Evolutionary conservation across 2,329 filamentous ascomycete species (phyloP), one percentile per base, ranked within the genome.

Genomic region (Westerdykella sp.): DNA sequence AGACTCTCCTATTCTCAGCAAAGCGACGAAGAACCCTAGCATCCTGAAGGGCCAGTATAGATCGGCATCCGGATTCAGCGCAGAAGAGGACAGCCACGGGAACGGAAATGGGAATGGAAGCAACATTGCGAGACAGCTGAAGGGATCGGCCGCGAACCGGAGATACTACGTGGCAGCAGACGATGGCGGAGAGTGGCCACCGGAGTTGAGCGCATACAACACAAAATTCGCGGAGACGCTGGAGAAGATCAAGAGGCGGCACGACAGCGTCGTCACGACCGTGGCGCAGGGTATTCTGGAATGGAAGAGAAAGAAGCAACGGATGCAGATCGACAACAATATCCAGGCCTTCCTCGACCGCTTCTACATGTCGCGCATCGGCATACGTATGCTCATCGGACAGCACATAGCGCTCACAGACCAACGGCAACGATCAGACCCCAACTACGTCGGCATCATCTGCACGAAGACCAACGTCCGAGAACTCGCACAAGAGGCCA

Each of bases 351-450:
- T 98, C 74, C 81, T 98, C 53, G 93, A 98, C 71, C 87, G 93
- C 46, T 98, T 98, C 71, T 98, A 98, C 76, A 98, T 98, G 93
- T 96, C 90, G 36, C 87, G 93, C 50, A 98, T 98, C 62, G 93
- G 93, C 53, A 98, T 98, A 56, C 87, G 93, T 57, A 98, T 98
- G 93, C 82, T 98, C 40, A 96, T 98, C 59, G 93, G 93, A 41
- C 93, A 98, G 68, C 93, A 98, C 73, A 95, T 98, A 60, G 93
- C 93, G 46, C 76, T 98, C 46, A 95, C 90, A 5, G 91, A 97
- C 67, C 90, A 97, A 70, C 86, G 84, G 59, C 84, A 93, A 57
- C 83, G 89, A 54, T 83, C 83, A 49, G 91, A 97, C 67, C 88
- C 89, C 31, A 87, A 88, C 48, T 97, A 98, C 63, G 93, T 98